Conservation (phyloP, 495 filamentous ascomycete species). For the Daldinia vernicosa region DNA sequence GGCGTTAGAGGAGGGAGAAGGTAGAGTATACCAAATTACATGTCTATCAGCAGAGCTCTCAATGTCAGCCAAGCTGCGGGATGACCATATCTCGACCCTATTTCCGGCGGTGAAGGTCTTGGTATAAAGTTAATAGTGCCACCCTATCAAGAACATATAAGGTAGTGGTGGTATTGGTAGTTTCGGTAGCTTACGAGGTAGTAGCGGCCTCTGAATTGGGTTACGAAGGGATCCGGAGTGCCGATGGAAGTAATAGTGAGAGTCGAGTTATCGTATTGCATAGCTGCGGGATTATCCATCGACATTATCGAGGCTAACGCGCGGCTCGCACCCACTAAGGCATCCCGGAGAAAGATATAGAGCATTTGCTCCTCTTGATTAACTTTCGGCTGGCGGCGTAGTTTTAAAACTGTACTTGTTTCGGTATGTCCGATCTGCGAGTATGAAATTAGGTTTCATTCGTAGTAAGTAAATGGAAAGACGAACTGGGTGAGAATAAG, state of each 20-base stretch:
- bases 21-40: constrained; percentile 41
- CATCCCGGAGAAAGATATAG: constrained; percentile 38
- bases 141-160: background rate
- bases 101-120: constrained; percentile 48
- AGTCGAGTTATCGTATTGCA: constrained; percentile 45
- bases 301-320: constrained; percentile 35
- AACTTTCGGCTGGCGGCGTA: constrained; percentile 27
- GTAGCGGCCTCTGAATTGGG: constrained; percentile 37
- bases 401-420: constrained; percentile 22
- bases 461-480: background rate
- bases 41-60: constrained; percentile 41
- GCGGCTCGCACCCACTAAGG: constrained; percentile 32
- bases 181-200: constrained; percentile 36
- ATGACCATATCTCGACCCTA: constrained; percentile 48
- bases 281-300: constrained; percentile 30
- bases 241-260: constrained; percentile 44
- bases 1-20: background rate
- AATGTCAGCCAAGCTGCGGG: constrained; percentile 42
- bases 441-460: constrained; percentile 30
- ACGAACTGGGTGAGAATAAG: constrained; percentile 2
- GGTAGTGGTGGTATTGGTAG: background rate
- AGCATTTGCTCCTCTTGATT: constrained; percentile 13
- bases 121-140: constrained; percentile 13
- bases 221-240: constrained; percentile 47
- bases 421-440: constrained; percentile 32